Evolutionary conservation across 192 early-diverging fungal genomes (phyloP), one percentile per base, ranked within the genome.

Genomic region (Coemansia javaensis): DNA sequence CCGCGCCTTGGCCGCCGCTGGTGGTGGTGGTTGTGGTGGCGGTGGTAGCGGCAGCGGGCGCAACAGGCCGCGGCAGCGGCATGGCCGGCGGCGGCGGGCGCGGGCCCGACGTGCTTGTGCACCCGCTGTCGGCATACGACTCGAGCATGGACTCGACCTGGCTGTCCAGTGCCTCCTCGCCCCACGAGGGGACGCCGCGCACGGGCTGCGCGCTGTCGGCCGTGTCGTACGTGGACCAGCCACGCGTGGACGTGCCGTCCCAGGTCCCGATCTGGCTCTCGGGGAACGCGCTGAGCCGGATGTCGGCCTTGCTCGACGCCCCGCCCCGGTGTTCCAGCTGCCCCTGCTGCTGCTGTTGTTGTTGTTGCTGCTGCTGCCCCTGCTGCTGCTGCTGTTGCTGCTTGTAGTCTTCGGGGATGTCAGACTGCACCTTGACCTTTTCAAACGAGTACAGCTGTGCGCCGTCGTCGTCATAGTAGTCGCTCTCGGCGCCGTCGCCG

Each of bases 391-490:
- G 14, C 27, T 25, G 42, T 46, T 21, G 17, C 25, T 7, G 11
- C 17, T 16, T n/a, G 23, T 43, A 25, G 21, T 17, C 32, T 11
- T 42, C 24, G 4, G 50, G 8, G 7, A 15, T 36, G 35, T 48
- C 44, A 0, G 60, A 34, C 21, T 32, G 43, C 17, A 69, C 58
- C 34, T 38, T 69, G 40, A 69, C 53, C 30, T 36, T 56, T 27
- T 69, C 57, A 18, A 69, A 69, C 15, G 58, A 56, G 35, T 52
- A 56, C 22, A 69, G n/a, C 17, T 53, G 58, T 20, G 46, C 46
- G 41, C 45, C 43, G 9, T 59, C 63, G 45, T 53, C 47, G n/a
- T 45, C 44, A 35, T 30, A 7, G 9, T 30, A 30, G 38, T 40
- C 40, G 40, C 53, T 49, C 8, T 69, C 63, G 1, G 44, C 40